Percentiles rank a stretch among this genome's conserved stretches.
Conservation (phyloP, 2,329 filamentous ascomycete species). For the Dothidotthia symphoricarpi region DNA sequence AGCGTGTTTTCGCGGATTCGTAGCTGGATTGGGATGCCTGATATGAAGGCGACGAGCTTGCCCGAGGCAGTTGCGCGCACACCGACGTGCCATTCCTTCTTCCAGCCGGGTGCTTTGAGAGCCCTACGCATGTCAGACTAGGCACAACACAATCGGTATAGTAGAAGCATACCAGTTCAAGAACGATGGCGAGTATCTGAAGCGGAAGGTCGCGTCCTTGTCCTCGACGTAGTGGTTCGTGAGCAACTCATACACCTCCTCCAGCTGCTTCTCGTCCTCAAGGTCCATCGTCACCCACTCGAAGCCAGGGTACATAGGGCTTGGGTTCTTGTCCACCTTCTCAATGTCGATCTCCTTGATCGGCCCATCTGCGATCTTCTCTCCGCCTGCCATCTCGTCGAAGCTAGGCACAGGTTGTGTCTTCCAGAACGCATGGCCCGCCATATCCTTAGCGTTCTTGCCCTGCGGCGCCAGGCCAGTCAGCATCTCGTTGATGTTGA, state of each 20-base stretch:
- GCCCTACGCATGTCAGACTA: conserved; percentile 59
- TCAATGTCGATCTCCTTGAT: conserved; percentile 78
- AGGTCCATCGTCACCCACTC: conserved; percentile 94
- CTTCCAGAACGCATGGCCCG: conserved; percentile 96
- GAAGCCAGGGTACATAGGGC: conserved; percentile 72
- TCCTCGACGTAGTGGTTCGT: conserved; percentile 97
- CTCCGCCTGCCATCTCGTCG: conserved; percentile 46
- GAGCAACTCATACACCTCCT: conserved; percentile 88
- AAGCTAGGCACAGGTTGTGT: conserved; percentile 94
- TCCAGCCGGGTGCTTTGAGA: conserved; percentile 91
- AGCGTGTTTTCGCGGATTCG: conserved; percentile 74
- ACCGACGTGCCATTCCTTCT: conserved; percentile 90
- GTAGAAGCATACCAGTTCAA: conserved; percentile 69
- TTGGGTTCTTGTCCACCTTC: conserved; percentile 73
- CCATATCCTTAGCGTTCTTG: conserved; percentile 95
- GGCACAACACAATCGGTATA: neutral
- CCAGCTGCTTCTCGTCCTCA: conserved; percentile 69
- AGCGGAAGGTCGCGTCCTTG: conserved; percentile 93
- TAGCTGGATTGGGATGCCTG: conserved; percentile 81
- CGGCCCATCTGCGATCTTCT: conserved; percentile 68
- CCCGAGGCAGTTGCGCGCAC: conserved; percentile 79
- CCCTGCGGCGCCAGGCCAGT: conserved; percentile 72
- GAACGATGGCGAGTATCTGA: conserved; percentile 89
- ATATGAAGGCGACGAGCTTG: conserved; percentile 94
- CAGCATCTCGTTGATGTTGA: conserved; percentile 70